Evolutionary conservation across 441 rosid genomes (phyloP).

Genomic region (Omphalea diandra): DNA sequence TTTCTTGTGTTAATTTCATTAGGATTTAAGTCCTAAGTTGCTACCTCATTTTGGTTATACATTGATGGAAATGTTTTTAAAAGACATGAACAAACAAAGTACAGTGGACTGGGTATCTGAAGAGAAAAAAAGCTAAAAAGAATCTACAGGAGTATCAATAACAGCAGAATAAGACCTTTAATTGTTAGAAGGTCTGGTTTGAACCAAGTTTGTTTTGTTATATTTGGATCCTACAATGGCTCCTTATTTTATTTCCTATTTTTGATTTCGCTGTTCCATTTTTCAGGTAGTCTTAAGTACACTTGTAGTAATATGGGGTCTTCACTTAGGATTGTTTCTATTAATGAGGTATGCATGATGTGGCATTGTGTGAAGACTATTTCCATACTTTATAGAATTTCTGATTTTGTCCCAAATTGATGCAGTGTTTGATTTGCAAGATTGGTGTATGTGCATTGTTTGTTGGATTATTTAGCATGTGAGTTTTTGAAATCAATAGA

Average conservation of each 20-base stretch:
- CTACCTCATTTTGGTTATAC: too few relatives aligned
- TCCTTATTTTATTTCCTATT: slow-evolving; percentile 6
- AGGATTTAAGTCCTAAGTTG: neutral
- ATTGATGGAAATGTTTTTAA: neutral
- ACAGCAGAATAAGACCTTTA: neutral
- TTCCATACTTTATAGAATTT: neutral
- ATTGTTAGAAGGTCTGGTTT: neutral
- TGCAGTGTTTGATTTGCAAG: neutral
- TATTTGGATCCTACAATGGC: slow-evolving; percentile 7
- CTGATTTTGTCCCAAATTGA: neutral
- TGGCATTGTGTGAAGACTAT: neutral
- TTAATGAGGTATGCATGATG: slow-evolving; percentile 59
- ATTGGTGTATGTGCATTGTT: neutral
- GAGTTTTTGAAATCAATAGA: neutral
- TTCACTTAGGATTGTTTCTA: slow-evolving; percentile 81
- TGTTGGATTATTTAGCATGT: neutral
- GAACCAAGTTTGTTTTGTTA: neutral
- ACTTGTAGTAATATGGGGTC: slow-evolving; percentile 78
- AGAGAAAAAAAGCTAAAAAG: too few relatives aligned
- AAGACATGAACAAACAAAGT: neutral
- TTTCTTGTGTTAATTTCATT: too few relatives aligned
- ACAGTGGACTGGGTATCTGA: neutral
- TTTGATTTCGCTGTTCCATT: slow-evolving; percentile 15
- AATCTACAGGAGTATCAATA: neutral
- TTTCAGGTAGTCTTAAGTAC: slow-evolving; percentile 69